These are phyloP conservation scores for Leccinum fibrillosum DNA, from an alignment of 768 basidiomycete genomes.

Conservation along the genomic window DNA sequence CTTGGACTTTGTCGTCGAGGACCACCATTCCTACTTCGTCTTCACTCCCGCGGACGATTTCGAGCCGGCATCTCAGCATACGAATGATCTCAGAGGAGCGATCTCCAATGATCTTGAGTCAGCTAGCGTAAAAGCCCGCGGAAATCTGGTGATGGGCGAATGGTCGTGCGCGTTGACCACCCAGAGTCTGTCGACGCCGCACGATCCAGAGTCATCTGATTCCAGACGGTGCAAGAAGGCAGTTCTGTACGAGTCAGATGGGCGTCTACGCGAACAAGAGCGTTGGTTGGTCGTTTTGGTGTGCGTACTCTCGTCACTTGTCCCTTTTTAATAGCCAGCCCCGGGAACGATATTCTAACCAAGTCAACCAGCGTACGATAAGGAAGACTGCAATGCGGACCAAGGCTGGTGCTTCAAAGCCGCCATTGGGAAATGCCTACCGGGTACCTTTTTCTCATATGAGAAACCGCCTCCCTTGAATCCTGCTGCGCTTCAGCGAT, in stretches of 20 bases:
- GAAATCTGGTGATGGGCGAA: slow-evolving; percentile 49
- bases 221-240: slow-evolving; percentile 33
- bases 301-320: slow-evolving; percentile 33
- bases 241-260: slow-evolving; percentile 60
- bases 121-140: slow-evolving; percentile 32
- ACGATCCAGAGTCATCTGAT: slow-evolving; percentile 32
- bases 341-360: background rate
- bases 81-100: slow-evolving; percentile 32
- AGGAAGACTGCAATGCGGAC: slow-evolving; percentile 57
- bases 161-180: slow-evolving; percentile 49
- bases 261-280: slow-evolving; percentile 51
- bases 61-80: slow-evolving; percentile 44
- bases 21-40: slow-evolving; percentile 74
- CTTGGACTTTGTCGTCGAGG: slow-evolving; percentile 63
- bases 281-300: slow-evolving; percentile 71
- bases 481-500: slow-evolving; percentile 19
- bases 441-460: slow-evolving; percentile 56
- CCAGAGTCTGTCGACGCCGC: slow-evolving; percentile 48
- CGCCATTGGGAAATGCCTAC: slow-evolving; percentile 55
- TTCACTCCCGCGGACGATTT: slow-evolving; percentile 52
- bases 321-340: background rate
- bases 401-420: slow-evolving; percentile 68
- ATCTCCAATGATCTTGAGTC: slow-evolving; percentile 8
- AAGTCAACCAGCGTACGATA: slow-evolving; percentile 48
- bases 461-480: slow-evolving; percentile 26